Evolutionary conservation across 1,139 yeast genomes (phyloP), one percentile per base, ranked within the genome.

Genomic region (Yamadazyma siamensis): DNA sequence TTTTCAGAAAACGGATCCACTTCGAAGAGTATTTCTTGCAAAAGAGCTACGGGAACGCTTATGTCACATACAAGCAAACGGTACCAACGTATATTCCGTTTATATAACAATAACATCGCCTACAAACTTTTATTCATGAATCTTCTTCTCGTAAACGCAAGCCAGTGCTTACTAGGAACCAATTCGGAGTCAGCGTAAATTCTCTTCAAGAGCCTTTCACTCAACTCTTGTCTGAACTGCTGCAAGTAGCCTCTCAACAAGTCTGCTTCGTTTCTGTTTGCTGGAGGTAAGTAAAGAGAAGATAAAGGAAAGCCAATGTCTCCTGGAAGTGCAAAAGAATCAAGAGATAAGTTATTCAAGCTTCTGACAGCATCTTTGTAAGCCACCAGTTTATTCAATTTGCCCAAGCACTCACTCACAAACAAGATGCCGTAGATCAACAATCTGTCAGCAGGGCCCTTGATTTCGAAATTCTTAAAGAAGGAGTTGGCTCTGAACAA

Each of bases 401-500:
- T 74, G 31, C 80, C 68, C 41, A 91, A 69, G 58, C 96, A 87
- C 52, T 87, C 95, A 36, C 94, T 84, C 25, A 86, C 77, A 55
- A 78, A 91, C 39, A 94, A 66, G 38, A 91, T 91, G n/a, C 98
- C 99, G 55, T 91, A 91, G 49, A 94, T 89, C 40, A 91, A 69
- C n/a, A 91, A 75, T 45, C 99, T 73, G 59, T 91, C 99, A 3
- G 96, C 84, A 13, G 95, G 87, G 9, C 96, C 95, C 56, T 87
- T 87, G 62, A 91, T 88, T 62, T 94, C 98, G 59, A 91, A 94
- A 68, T 91, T 91, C 55, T 86, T 83, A 73, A 94, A 91, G 61
- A 91, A 89, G 6, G 96, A 85, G 59, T 91, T 91, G 49, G 97
- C 96, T 44, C 98, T 73, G 60, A 91, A 91, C 37, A 91, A 71